A percentile compares a stretch with the other conserved stretches of the same genome.
These are phyloP conservation scores for Achaetomium macrosporum DNA, from an alignment of 2,329 filamentous ascomycete species.

Conservation along the genomic window DNA sequence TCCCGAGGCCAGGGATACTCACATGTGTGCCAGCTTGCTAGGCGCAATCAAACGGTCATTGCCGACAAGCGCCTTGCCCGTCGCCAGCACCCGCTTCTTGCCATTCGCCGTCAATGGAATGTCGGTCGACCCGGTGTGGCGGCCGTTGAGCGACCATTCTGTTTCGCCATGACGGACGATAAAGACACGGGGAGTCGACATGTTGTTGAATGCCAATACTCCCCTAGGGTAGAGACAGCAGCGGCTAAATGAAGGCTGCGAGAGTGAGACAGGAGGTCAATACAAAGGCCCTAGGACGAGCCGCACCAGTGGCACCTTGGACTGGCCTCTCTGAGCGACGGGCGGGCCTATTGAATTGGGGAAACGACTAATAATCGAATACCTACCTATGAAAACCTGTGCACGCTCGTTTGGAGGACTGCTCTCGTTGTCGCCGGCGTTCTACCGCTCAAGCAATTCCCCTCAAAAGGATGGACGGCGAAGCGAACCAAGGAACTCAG, in stretches of 20 bases:
- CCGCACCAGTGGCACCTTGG: not conserved
- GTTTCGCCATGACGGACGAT: constrained; percentile 89
- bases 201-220: constrained; percentile 15
- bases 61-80: constrained; percentile 78
- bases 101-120: constrained; percentile 79
- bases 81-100: constrained; percentile 68
- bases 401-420: no score
- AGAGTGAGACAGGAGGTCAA: not conserved
- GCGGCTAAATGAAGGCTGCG: not conserved
- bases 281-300: not conserved
- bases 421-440: no score
- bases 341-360: not conserved
- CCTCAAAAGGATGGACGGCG: no score
- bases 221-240: not conserved
- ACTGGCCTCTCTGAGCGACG: not conserved
- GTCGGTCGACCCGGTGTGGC: constrained; percentile 80
- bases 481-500: not conserved
- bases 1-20: constrained; percentile 28
- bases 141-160: constrained; percentile 84
- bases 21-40: constrained; percentile 76
- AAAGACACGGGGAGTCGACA: constrained; percentile 65
- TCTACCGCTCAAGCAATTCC: no score
- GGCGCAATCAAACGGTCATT: constrained; percentile 80
- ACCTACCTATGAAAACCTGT: no score
- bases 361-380: no score